Percentiles rank a stretch among this genome's conserved stretches.
These are phyloP conservation scores for Uronychia binucleata DNA, from an alignment of 73 alveolate species.

Conservation along the genomic window DNA sequence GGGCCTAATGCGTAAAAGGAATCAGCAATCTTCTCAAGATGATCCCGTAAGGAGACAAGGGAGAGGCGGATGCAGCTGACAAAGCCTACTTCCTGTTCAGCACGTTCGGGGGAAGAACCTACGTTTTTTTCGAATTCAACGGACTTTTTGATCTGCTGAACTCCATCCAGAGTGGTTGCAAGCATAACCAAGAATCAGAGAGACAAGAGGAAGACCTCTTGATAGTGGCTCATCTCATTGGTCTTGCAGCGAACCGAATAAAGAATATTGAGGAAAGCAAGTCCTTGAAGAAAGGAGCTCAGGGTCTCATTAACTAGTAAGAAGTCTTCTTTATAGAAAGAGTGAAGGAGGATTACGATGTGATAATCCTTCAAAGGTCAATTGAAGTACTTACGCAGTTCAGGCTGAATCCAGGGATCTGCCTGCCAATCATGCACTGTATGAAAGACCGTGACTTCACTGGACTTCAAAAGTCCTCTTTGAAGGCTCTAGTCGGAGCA, in stretches of 20 bases:
- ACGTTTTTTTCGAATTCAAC: not conserved
- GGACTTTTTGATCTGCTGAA: not conserved
- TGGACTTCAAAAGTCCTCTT: no score
- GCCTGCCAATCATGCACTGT: no score
- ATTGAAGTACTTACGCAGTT: no score
- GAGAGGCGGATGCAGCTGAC: not conserved
- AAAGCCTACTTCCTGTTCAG: not conserved
- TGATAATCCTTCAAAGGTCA: no score
- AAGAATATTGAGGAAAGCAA: not conserved
- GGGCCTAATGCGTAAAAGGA: not conserved
- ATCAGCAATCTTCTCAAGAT: not conserved
- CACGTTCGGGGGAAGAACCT: not conserved
- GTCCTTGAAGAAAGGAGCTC: not conserved
- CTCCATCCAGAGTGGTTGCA: not conserved
- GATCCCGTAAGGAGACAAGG: not conserved
- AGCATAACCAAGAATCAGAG: not conserved
- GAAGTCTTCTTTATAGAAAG: no score
- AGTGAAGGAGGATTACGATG: no score
- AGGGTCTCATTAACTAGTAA: not conserved
- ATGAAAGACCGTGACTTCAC: no score
- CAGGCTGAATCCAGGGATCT: no score
- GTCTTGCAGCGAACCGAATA: not conserved
- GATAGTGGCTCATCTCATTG: not conserved
- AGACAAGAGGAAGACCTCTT: not conserved
- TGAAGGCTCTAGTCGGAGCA: no score